Base-by-base conservation (phyloP, 106 monocot species). In the Dioscorea dumetorum region DNA sequence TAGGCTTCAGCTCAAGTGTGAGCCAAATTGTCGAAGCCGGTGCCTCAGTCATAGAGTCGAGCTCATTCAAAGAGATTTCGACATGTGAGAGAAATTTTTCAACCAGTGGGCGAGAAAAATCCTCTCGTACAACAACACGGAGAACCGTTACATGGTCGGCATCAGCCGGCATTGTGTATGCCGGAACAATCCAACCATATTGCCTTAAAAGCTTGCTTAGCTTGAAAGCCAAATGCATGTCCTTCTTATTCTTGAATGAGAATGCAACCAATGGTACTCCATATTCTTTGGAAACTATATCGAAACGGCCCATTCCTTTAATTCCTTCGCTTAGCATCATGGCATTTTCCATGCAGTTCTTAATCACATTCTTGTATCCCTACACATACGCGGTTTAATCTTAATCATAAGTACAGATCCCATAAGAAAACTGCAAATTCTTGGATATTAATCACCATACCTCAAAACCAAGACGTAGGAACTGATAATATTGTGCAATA, bases 251-350 rank as follows among this genome's bases (percentile, higher is more conserved):
- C 41, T 74, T 74, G 67, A 82, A 66, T 13, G 78, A 64, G 78
- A 83, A 83, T 33, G 83, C 83, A 34, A 83, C 83, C 32, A 83
- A 50, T 8, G 83, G 83, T 21, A 83, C 83, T 4, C 83, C 83
- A 50, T 67, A 12, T 20, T 79, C 78, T 62, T 78, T 83, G 33
- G 83, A 83, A 48, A 83, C 41, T 54, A 83, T 75, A 5, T 70
- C 31, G 60, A 83, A 83, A 5, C 67, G 41, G 7, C 78, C 78
- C 11, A 48, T 75, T 6, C 15, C 19, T 58, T 61, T 57, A 5
- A 83, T 71, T 3, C 83, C 83, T 71, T 78, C 56, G 0, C 74
- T 28, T 18, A 83, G 78, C 10, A 41, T 68, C 57, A 10, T 75
- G 0, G 78, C 83, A 59, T 61, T 79, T 62, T 74, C 83, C 83